Evolutionary conservation across 2,329 filamentous ascomycete species (phyloP).

Genomic region (Phoma sp.): DNA sequence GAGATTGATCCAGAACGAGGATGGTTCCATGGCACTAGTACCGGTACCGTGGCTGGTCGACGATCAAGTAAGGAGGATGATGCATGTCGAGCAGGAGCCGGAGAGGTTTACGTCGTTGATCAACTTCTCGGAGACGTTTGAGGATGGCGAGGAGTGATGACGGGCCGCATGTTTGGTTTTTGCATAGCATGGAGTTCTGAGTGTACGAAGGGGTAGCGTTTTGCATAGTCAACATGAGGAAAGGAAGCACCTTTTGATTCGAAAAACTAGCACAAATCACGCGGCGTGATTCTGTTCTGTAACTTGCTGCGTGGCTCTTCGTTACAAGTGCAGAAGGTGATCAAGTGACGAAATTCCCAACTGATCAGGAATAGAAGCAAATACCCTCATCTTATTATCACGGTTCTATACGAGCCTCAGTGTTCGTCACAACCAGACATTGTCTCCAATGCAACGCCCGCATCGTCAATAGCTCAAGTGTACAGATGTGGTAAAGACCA

Average conservation of each 20-base stretch:
- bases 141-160: constrained; percentile 20
- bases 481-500: too few relatives aligned
- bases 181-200: neutral
- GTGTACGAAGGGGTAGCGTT: neutral
- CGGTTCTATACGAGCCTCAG: too few relatives aligned
- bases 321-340: neutral
- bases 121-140: constrained; percentile 37
- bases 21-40: constrained; percentile 31
- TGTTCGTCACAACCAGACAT: too few relatives aligned
- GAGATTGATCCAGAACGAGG: constrained; percentile 23
- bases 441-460: too few relatives aligned
- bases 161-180: neutral
- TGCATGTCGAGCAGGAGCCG: constrained; percentile 21
- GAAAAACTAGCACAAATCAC: neutral
- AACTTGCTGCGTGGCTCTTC: neutral
- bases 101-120: constrained; percentile 36
- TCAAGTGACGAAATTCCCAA: too few relatives aligned
- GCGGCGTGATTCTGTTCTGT: neutral
- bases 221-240: neutral
- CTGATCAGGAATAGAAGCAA: too few relatives aligned
- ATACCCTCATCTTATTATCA: too few relatives aligned
- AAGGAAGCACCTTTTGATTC: neutral
- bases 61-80: constrained; percentile 1
- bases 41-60: constrained; percentile 36
- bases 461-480: too few relatives aligned